Conservation (phyloP, 106 monocot genomes). For the Agapanthus africanus region DNA sequence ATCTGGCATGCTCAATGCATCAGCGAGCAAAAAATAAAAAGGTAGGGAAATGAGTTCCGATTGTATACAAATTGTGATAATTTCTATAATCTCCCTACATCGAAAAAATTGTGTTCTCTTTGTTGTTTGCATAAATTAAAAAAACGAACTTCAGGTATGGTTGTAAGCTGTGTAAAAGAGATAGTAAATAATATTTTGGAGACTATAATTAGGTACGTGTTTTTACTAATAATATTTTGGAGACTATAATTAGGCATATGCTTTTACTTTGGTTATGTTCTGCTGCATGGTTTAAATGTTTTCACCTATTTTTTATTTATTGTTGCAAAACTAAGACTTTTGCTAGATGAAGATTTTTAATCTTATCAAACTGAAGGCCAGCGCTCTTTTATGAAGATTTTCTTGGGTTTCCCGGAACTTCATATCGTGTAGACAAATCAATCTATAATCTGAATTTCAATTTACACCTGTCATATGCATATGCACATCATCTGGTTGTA, state of each 20-base stretch:
- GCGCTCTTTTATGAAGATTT: neutral
- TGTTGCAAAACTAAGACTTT: neutral
- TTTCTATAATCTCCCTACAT: neutral
- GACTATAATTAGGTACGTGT: too few species aligned
- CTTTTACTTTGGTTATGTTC: neutral
- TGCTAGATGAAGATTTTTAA: neutral
- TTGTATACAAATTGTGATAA: neutral
- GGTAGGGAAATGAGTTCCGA: neutral
- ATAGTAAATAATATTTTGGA: neutral
- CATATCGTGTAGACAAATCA: neutral
- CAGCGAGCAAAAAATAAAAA: neutral
- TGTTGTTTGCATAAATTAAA: neutral
- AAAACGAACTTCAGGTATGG: neutral
- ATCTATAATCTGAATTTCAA: neutral
- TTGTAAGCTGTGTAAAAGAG: neutral
- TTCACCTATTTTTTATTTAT: neutral
- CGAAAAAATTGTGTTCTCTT: neutral
- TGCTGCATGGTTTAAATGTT: neutral
- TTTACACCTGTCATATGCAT: neutral
- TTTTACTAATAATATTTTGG: too few species aligned
- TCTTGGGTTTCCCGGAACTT: neutral
- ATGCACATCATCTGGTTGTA: neutral
- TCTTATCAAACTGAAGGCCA: neutral
- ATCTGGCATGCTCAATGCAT: neutral
- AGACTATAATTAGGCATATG: neutral